Evolutionary conservation across 306 rosid genomes (phyloP), one percentile per base, ranked within the genome.

Genomic region (Argentina anserina): DNA sequence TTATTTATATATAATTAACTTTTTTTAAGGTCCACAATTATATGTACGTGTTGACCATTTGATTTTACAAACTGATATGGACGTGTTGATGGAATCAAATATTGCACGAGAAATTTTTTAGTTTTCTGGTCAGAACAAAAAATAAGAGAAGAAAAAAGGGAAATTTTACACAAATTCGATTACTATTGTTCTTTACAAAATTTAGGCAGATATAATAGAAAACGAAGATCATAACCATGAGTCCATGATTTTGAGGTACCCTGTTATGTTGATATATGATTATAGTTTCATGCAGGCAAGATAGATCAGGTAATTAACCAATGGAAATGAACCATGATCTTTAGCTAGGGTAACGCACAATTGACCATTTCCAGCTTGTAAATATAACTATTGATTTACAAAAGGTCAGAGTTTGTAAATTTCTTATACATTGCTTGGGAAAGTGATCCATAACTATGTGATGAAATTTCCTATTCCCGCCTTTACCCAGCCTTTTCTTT

Each of bases 31-130:
- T 71, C 67, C 58, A 42, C 67, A 71, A 58, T 26, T 23, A 4
- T 25, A 1, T 31, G 41, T 60, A n/a, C n/a, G n/a, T n/a, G n/a
- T 12, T 65, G 66, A 71, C 66, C 28, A 37, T 9, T n/a, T n/a
- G n/a, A n/a, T n/a, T 71, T 39, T 55, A 55, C 26, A 55, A 71
- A 15, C 17, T 53, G 65, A 70, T 18, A 17, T 15, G 50, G 65
- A 70, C 37, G 25, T 23, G 15, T 36, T 52, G 45, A 55, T 39
- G 5, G 14, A 5, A 39, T 71, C 65, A 71, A 25, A 55, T 55
- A 33, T 18, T 61, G 52, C 23, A n/a, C 7, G 47, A 15, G 39
- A 6, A 31, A 14, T n/a, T n/a, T n/a, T n/a, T n/a, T n/a, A n/a
- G n/a, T n/a, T n/a, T 47, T 21, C 7, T 71, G n/a, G 34, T 56